Conservation (phyloP, 2,329 filamentous ascomycete genomes). For the Sporothrix sp. region DNA sequence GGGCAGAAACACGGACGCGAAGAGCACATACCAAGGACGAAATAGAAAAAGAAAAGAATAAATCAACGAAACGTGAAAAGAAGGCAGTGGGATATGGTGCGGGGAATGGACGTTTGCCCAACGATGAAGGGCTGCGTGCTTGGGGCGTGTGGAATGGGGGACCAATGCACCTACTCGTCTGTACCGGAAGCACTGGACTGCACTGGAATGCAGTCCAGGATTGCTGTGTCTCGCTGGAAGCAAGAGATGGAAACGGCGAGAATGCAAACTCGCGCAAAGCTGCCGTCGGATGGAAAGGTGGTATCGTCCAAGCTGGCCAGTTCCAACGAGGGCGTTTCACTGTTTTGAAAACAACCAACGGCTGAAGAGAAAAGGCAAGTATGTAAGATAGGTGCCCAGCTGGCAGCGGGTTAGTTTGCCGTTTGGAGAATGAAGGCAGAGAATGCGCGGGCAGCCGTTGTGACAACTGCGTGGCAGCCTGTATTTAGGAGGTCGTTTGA, state of each 20-base stretch:
- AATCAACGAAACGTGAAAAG: not conserved
- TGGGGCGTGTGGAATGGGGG: constrained; percentile 5
- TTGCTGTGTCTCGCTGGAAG: constrained; percentile 1
- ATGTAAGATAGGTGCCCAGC: not conserved
- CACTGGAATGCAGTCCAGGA: constrained; percentile 9
- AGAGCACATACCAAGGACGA: constrained; percentile 7
- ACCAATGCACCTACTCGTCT: not conserved
- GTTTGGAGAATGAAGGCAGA: not conserved
- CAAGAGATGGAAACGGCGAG: not conserved
- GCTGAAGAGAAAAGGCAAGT: too few species aligned
- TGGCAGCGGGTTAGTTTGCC: not conserved
- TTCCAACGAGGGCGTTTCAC: too few species aligned
- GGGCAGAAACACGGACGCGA: not conserved
- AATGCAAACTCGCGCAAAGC: not conserved
- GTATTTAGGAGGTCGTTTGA: too few species aligned
- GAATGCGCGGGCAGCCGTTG: too few species aligned
- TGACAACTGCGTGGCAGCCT: too few species aligned
- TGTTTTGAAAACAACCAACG: too few species aligned
- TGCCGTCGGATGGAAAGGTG: too few species aligned
- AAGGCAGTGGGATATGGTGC: not conserved
- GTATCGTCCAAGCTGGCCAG: too few species aligned
- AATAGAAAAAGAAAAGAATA: not conserved
- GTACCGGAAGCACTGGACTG: constrained; percentile 6
- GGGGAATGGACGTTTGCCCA: not conserved
- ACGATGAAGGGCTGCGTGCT: not conserved